These are phyloP conservation scores for Sinapis alba DNA, from an alignment of 441 rosid genomes.

Conservation along the genomic window DNA sequence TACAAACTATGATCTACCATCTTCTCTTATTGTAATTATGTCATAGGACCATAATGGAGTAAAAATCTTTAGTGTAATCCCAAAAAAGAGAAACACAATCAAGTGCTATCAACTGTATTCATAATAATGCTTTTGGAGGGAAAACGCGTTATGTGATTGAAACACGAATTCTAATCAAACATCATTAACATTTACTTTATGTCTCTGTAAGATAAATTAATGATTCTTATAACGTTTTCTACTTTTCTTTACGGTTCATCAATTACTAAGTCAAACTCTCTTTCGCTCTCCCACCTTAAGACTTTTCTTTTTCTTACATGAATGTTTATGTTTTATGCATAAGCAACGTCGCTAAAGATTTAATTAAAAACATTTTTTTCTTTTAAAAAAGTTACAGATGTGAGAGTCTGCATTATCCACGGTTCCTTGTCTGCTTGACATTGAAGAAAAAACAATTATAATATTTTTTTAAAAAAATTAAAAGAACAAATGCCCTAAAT, in stretches of 20 bases:
- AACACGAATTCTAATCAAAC: constrained; percentile 40
- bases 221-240: not conserved
- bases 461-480: not conserved
- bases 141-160: constrained; percentile 36
- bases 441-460: not conserved
- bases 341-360: not conserved
- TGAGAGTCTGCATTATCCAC: constrained; percentile 3
- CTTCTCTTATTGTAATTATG: not conserved
- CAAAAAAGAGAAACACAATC: constrained; percentile 23
- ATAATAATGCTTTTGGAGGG: constrained; percentile 26
- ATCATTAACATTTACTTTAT: constrained; percentile 28
- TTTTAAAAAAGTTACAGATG: not conserved
- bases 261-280: not conserved
- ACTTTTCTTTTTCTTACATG: constrained; percentile 10
- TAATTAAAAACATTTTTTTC: not conserved
- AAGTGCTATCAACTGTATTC: constrained; percentile 21
- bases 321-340: not conserved
- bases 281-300: constrained; percentile 18
- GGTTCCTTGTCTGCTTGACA: constrained; percentile 24
- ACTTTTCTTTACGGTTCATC: constrained; percentile 28
- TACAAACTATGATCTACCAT: not conserved
- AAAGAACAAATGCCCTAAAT: constrained; percentile 29
- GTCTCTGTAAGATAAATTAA: constrained; percentile 11
- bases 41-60: not conserved
- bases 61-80: not conserved